Percentiles rank a stretch among this genome's conserved stretches.
phyloP scores from a whole-genome alignment of 352 stramenopile genomes.

The Globisporangium parvum region DNA sequence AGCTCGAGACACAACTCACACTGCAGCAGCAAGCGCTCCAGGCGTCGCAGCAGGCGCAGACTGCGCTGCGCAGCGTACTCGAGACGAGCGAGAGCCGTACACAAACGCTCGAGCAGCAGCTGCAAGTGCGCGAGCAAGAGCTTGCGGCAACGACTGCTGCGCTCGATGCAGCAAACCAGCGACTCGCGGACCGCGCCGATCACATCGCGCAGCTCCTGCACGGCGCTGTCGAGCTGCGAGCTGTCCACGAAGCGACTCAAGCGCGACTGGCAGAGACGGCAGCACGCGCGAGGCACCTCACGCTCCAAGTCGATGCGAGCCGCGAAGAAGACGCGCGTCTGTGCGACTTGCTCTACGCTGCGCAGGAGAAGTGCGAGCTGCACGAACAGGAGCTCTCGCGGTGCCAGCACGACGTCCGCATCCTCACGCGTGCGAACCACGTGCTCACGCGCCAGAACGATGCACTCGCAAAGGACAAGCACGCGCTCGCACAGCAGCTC shows the following conservation, averaged over 20 bases:
- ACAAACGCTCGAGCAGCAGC: neutral
- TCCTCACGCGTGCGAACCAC: constrained; percentile 4
- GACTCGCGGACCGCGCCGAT: neutral
- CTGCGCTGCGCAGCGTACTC: neutral
- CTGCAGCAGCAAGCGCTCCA: neutral
- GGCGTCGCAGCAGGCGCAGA: neutral
- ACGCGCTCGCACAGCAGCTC: constrained; percentile 13
- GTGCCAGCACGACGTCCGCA: constrained; percentile 5
- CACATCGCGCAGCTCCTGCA: neutral
- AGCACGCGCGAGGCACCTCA: neutral
- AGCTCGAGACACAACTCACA: constrained; percentile 5
- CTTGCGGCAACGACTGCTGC: neutral
- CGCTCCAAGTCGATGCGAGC: constrained; percentile 3
- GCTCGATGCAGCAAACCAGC: neutral
- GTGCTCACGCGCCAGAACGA: constrained; percentile 7
- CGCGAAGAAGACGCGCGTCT: constrained; percentile 9
- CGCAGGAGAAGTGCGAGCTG: constrained; percentile 12
- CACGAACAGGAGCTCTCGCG: constrained; percentile 1
- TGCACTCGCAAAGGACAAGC: constrained; percentile 9
- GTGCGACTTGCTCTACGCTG: constrained; percentile 16
- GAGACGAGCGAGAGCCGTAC: neutral
- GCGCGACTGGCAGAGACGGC: neutral
- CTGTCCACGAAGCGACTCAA: neutral
- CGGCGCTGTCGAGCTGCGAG: neutral
- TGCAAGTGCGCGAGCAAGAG: neutral